phyloP scores from a whole-genome alignment of 257 asterid genomes.

The Mitragyna speciosa region DNA sequence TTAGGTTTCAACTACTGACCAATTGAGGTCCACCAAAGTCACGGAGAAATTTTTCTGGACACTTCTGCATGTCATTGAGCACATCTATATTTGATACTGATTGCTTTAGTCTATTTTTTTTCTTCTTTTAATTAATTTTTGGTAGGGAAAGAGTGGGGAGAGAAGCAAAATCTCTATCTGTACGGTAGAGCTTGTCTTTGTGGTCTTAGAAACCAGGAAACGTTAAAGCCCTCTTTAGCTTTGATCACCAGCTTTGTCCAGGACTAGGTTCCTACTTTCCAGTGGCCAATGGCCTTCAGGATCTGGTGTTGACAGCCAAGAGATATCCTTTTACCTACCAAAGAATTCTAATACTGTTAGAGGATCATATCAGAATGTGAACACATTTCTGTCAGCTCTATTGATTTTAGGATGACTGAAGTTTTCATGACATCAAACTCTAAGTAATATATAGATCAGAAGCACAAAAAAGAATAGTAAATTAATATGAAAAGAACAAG shows the following conservation, averaged over 20 bases:
- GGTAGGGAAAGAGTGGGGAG: neutral
- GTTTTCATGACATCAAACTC: neutral
- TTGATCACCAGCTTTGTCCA: conserved; percentile 12
- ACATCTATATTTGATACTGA: too few relatives aligned
- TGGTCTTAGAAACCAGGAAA: too few relatives aligned
- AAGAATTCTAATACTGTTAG: neutral
- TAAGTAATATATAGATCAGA: neutral
- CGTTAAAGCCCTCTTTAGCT: neutral
- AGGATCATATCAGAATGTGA: neutral
- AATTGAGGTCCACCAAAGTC: too few relatives aligned
- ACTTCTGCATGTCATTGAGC: too few relatives aligned
- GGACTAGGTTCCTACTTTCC: neutral
- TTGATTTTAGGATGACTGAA: neutral
- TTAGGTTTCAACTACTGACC: too few relatives aligned
- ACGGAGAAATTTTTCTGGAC: too few relatives aligned
- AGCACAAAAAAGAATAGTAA: neutral
- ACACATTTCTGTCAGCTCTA: neutral
- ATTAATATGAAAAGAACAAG: conserved; percentile 5
- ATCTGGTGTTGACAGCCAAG: neutral
- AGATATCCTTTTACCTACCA: neutral
- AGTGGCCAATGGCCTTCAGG: neutral
- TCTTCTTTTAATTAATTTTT: too few relatives aligned
- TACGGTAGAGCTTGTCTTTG: too few relatives aligned
- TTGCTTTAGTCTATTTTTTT: too few relatives aligned
- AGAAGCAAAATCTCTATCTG: neutral